Evolutionary conservation across 805 yeast species (phyloP).

Genomic region (Zygosaccharomyces siamensis): DNA sequence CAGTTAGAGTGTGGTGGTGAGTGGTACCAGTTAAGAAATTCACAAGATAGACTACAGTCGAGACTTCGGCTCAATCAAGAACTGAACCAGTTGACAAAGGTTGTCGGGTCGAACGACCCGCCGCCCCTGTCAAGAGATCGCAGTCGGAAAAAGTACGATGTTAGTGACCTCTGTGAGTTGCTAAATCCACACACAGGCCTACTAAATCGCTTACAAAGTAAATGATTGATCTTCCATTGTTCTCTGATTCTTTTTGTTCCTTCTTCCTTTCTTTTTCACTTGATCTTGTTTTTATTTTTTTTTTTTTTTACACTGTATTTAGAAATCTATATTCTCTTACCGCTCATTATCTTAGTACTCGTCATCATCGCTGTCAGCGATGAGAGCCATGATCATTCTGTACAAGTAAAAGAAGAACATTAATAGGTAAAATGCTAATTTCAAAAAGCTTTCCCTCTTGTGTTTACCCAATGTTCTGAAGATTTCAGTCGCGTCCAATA

Average conservation of each 20-base stretch:
- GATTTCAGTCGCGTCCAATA: slow-evolving; percentile 95
- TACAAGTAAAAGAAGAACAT: slow-evolving; percentile 94
- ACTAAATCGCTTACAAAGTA: slow-evolving; percentile 13
- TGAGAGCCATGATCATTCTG: slow-evolving; percentile 91
- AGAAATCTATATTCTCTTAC: slow-evolving; percentile 5
- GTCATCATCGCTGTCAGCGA: slow-evolving; percentile 50
- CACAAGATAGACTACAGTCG: slow-evolving; percentile 12
- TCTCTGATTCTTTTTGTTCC: no score
- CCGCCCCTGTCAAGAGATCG: slow-evolving; percentile 1
- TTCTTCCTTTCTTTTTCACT: background rate
- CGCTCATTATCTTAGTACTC: background rate
- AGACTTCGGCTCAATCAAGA: slow-evolving; percentile 16
- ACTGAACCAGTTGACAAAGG: slow-evolving; percentile 12
- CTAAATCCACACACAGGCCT: slow-evolving; percentile 22
- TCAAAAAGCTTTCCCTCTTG: slow-evolving; percentile 86
- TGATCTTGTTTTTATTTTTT: background rate
- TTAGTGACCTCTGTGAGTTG: slow-evolving; percentile 11
- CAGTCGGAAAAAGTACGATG: slow-evolving; percentile 2
- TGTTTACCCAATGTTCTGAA: slow-evolving; percentile 90
- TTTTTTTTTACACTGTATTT: slow-evolving; percentile 4
- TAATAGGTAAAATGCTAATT: slow-evolving; percentile 83
- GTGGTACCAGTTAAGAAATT: slow-evolving; percentile 15
- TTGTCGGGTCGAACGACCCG: background rate
- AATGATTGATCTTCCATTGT: background rate
- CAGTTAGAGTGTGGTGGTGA: slow-evolving; percentile 16